phyloP scores from a whole-genome alignment of 495 filamentous ascomycete species.

The Xylaria castorea region DNA sequence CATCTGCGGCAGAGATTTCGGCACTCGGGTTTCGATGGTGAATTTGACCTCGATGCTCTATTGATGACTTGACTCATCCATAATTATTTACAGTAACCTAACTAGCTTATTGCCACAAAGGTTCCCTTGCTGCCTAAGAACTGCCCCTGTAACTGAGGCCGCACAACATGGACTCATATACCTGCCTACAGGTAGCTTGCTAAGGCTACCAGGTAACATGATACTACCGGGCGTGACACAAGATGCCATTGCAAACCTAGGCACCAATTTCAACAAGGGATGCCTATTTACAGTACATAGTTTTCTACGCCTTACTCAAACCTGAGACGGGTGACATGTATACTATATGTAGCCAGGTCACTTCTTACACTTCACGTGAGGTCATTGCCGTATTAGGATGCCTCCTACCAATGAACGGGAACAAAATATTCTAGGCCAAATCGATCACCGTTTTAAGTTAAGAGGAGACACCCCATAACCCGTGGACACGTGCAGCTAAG shows the following conservation, averaged over 20 bases:
- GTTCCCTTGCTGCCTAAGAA: not conserved
- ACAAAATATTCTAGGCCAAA: not conserved
- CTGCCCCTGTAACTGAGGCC: not conserved
- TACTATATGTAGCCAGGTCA: too few species aligned
- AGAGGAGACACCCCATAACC: not conserved
- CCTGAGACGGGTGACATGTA: not conserved
- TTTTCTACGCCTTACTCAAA: not conserved
- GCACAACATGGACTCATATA: not conserved
- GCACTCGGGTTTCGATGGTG: not conserved
- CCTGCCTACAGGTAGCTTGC: not conserved
- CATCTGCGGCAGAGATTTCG: not conserved
- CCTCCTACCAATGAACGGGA: not conserved
- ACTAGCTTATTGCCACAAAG: not conserved
- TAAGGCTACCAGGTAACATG: not conserved
- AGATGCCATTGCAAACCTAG: not conserved
- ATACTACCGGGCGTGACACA: not conserved
- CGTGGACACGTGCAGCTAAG: not conserved
- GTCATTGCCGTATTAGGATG: not conserved
- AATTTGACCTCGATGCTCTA: not conserved
- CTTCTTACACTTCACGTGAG: not conserved
- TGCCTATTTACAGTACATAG: not conserved
- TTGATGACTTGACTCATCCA: conserved; percentile 8
- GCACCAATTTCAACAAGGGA: not conserved
- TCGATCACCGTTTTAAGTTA: not conserved
- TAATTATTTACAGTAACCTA: not conserved